Evolutionary conservation across 805 yeast species (phyloP).

Genomic region (Ogataea corticis): DNA sequence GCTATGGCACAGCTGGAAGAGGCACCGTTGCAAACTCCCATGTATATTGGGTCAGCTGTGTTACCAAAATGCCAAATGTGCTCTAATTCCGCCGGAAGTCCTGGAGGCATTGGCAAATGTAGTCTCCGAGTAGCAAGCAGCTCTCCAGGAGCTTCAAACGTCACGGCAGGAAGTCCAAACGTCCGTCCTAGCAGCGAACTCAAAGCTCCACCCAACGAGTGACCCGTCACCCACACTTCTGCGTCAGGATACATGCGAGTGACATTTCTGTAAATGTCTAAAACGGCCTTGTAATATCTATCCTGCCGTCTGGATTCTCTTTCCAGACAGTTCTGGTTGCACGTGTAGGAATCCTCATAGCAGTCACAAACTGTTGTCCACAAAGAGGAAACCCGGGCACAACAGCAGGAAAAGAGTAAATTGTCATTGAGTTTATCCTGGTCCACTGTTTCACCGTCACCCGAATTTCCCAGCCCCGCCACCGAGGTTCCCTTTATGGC

Average conservation of each 20-base stretch:
- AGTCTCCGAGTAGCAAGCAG: constrained; percentile 76
- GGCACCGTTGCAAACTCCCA: constrained; percentile 97
- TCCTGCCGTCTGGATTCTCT: constrained; percentile 71
- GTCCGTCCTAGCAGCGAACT: constrained; percentile 83
- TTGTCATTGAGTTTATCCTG: constrained; percentile 88
- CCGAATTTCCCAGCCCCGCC: constrained; percentile 56
- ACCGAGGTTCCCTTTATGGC: constrained; percentile 93
- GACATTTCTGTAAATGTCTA: constrained; percentile 77
- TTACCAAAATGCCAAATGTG: constrained; percentile 95
- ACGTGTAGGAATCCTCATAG: constrained; percentile 76
- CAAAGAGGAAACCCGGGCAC: constrained; percentile 86
- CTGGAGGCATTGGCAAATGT: constrained; percentile 93
- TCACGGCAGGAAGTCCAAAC: constrained; percentile 84
- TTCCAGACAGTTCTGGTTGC: constrained; percentile 87
- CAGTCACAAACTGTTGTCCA: constrained; percentile 98
- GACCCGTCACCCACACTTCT: constrained; percentile 90
- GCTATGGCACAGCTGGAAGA: constrained; percentile 85
- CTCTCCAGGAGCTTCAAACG: constrained; percentile 95
- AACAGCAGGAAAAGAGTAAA: constrained; percentile 88
- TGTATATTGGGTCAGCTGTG: constrained; percentile 93
- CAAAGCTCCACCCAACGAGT: constrained; percentile 89
- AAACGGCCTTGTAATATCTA: constrained; percentile 75
- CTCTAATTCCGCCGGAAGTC: constrained; percentile 72
- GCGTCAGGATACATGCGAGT: constrained; percentile 64
- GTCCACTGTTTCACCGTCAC: constrained; percentile 62